Conservation (phyloP, 2,329 filamentous ascomycete genomes). For the Plenodomus biglobosus region DNA sequence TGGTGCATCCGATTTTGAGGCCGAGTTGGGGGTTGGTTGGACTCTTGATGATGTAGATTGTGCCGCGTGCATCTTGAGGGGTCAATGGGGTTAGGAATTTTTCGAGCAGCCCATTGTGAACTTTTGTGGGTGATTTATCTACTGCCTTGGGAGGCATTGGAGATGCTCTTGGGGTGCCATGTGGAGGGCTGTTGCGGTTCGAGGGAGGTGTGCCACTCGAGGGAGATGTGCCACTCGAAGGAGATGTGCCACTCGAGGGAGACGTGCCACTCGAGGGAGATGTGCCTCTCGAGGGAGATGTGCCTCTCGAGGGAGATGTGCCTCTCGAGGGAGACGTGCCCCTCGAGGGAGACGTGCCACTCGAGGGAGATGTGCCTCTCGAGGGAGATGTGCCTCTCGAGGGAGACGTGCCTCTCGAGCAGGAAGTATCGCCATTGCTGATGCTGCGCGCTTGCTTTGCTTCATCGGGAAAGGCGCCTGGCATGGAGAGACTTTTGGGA, state of each 20-base stretch:
- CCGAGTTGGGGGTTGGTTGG: neutral
- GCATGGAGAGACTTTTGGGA: neutral
- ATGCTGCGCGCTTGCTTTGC: neutral
- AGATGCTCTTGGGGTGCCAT: neutral
- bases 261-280: neutral
- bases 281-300: neutral
- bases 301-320: neutral
- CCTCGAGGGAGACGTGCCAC: neutral
- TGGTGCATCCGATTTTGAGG: slow-evolving; percentile 14
- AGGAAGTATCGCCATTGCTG: neutral
- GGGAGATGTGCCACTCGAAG: neutral
- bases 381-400: neutral
- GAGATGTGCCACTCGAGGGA: neutral
- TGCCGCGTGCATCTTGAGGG: slow-evolving; percentile 1
- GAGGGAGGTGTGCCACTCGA: neutral
- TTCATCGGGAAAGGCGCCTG: neutral
- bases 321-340: neutral
- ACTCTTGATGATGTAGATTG: slow-evolving; percentile 10
- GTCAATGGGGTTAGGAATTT: neutral
- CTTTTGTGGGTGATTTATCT: neutral
- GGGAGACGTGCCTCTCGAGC: no score
- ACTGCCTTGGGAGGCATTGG: neutral
- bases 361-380: neutral
- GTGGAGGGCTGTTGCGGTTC: neutral
- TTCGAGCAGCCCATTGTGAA: slow-evolving; percentile 1